These are phyloP conservation scores for Sporisorium graminicola DNA, from an alignment of 1,284 basidiomycete species.

Conservation along the genomic window DNA sequence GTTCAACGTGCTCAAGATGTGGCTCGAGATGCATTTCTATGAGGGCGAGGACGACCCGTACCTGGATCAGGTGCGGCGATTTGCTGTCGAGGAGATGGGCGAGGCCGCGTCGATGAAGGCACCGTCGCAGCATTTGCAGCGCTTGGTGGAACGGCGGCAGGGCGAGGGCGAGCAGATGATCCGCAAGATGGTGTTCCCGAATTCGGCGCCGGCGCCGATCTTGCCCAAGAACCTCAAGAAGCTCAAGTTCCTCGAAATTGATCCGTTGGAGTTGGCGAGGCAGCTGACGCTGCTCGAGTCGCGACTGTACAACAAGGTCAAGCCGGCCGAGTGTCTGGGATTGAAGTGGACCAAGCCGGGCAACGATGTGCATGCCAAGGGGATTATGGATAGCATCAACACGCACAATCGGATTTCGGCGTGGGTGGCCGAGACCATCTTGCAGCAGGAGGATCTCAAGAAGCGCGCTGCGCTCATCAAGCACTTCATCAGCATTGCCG, in stretches of 20 bases:
- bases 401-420: slow-evolving; percentile 88
- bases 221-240: slow-evolving; percentile 81
- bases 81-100: slow-evolving; percentile 67
- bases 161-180: slow-evolving; percentile 60
- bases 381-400: slow-evolving; percentile 88
- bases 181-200: slow-evolving; percentile 64
- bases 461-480: slow-evolving; percentile 85
- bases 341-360: slow-evolving; percentile 69
- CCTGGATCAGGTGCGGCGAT: slow-evolving; percentile 66
- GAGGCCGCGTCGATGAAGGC: slow-evolving; percentile 50
- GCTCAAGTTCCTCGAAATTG: slow-evolving; percentile 86
- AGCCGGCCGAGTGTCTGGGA: slow-evolving; percentile 87
- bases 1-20: slow-evolving; percentile 71
- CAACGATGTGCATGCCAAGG: slow-evolving; percentile 74
- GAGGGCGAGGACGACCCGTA: slow-evolving; percentile 68
- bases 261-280: slow-evolving; percentile 89
- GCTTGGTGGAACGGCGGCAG: slow-evolving; percentile 68
- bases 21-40: slow-evolving; percentile 71
- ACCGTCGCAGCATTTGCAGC: slow-evolving; percentile 65
- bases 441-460: slow-evolving; percentile 86
- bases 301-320: slow-evolving; percentile 86
- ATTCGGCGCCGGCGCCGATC: slow-evolving; percentile 75
- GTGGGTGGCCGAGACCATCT: slow-evolving; percentile 92
- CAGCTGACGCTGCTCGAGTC: slow-evolving; percentile 95
- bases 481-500: slow-evolving; percentile 92